Base-by-base conservation (phyloP, 257 asterid species). In the Schizonepeta tenuifolia region DNA sequence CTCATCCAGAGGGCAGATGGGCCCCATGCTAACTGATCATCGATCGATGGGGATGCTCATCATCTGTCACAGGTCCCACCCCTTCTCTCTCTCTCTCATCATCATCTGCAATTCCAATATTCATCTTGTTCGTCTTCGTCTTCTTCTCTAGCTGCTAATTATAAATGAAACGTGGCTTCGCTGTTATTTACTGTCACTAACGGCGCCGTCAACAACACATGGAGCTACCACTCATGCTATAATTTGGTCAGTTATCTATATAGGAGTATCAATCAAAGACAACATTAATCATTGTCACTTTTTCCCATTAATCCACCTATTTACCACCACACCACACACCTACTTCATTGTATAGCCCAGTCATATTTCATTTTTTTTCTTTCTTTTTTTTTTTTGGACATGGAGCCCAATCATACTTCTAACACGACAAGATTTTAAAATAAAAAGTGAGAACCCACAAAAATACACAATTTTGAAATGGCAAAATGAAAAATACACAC, bases 1-100 rank as follows among this genome's bases (percentile, higher is more conserved):
- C 38, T 60, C 73, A 80, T 64, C 70, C 79, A 28, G 9, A 78
- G 87, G 86, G 86, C 84, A 80, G 12, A 51, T 59, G 70, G 89
- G 87, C 8, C 59, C 59, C 59, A 2, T 11, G 1, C 17, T 3
- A 44, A 7, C 53, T 46, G 26, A 24, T 24, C 26, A 24, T 24
- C 26, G n/a, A 24, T 24, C 26, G 53, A 46, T 46, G 17, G 53
- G 70, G 75, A 76, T 70, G 78, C 64, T 82, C 81, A 6, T 49
- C 21, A 84, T 81, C 89, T 83, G 83, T 78, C 40, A 63, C 1
- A 43, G 81, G 73, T 5, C 73, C 54, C 51, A 1, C 64, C 26
- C 26, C 7, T 9, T n/a, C 55, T n/a, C 21, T 49, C 7, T 49
- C 47, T 5, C 18, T 2, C 7, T 49, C 44, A 35, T 41, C 28